Evolutionary conservation across 495 filamentous ascomycete species (phyloP).

Genomic region (Daldinia childiae): DNA sequence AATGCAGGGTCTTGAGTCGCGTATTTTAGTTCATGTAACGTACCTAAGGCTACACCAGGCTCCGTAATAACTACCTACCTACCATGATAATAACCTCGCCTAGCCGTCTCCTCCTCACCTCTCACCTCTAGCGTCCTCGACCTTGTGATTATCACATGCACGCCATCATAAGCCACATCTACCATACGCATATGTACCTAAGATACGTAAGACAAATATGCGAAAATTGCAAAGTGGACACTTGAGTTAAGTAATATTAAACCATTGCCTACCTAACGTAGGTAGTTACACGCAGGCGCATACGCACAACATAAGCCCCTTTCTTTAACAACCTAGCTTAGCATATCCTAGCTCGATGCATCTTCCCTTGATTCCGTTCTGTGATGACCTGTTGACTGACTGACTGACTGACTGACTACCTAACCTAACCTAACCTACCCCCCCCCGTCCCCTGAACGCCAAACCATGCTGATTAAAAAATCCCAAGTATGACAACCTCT

Average conservation of each 20-base stretch:
- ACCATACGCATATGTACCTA: background rate
- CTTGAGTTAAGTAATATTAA: background rate
- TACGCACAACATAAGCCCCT: background rate
- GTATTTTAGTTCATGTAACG: background rate
- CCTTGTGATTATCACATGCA: background rate
- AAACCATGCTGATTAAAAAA: conserved; percentile 31
- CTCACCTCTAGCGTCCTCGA: background rate
- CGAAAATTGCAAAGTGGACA: background rate
- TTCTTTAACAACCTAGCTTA: background rate
- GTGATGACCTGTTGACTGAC: background rate
- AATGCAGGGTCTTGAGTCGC: background rate
- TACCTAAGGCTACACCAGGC: background rate
- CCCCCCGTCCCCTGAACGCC: conserved; percentile 15
- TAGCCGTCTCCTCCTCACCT: background rate
- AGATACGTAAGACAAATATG: background rate
- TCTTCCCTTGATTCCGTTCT: background rate
- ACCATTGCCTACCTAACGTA: background rate
- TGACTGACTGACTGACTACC: background rate
- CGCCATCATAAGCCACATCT: background rate
- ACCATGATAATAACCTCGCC: background rate
- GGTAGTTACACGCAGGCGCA: background rate
- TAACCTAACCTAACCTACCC: background rate
- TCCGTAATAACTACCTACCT: background rate
- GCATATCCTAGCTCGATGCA: conserved; percentile 1
- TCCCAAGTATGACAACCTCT: background rate